A percentile compares a stretch with the other conserved stretches of the same genome.
Evolutionary conservation across 208 protist genomes (phyloP).

Genomic region (Acanthamoeba divionensis): DNA sequence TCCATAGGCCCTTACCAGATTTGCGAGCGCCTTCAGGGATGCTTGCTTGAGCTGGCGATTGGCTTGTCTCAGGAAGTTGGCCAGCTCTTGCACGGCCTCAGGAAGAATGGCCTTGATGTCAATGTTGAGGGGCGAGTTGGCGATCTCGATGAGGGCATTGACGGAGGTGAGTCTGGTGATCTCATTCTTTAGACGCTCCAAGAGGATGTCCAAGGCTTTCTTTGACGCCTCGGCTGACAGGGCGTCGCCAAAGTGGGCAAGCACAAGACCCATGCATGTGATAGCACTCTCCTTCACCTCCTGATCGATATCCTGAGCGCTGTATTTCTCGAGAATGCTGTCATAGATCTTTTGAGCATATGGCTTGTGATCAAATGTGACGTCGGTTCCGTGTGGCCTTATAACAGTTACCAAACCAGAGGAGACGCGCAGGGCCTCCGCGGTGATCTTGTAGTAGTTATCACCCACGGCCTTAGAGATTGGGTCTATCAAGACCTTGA

Average conservation of each 20-base stretch:
- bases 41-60: slow-evolving; percentile 77
- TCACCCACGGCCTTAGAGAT: slow-evolving; percentile 72
- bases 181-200: slow-evolving; percentile 80
- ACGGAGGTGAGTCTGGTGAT: slow-evolving; percentile 77
- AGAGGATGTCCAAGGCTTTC: slow-evolving; percentile 52
- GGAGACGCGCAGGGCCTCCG: slow-evolving; percentile 75
- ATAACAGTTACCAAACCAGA: slow-evolving; percentile 63
- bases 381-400: background rate
- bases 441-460: slow-evolving; percentile 79
- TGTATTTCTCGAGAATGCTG: slow-evolving; percentile 63
- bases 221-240: slow-evolving; percentile 18
- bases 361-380: slow-evolving; percentile 42
- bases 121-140: slow-evolving; percentile 61
- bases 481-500: slow-evolving; percentile 44
- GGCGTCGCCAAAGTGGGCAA: slow-evolving; percentile 74
- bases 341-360: slow-evolving; percentile 58
- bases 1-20: slow-evolving; percentile 59
- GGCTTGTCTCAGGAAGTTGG: slow-evolving; percentile 79
- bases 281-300: slow-evolving; percentile 86
- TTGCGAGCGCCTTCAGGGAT: slow-evolving; percentile 69
- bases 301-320: slow-evolving; percentile 82
- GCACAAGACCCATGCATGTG: slow-evolving; percentile 67
- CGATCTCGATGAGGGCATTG: slow-evolving; percentile 70
- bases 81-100: slow-evolving; percentile 65
- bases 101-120: slow-evolving; percentile 65